Percentiles rank a stretch among this genome's conserved stretches.
These are phyloP conservation scores for Penicillium sp. DNA, from an alignment of 2,329 filamentous ascomycete genomes.

Conservation along the genomic window DNA sequence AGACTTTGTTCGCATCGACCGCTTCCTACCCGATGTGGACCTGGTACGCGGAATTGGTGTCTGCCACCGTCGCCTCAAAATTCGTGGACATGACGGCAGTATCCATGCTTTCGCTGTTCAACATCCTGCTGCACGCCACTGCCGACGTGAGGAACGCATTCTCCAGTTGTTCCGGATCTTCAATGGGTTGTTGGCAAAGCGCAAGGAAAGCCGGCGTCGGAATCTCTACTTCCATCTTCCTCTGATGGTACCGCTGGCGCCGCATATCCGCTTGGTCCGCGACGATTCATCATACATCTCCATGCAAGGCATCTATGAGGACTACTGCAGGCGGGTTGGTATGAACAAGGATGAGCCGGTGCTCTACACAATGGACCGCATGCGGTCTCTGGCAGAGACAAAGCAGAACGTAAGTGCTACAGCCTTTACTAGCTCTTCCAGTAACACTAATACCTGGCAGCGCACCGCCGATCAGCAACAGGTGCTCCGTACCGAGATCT, in stretches of 20 bases:
- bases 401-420: conserved; percentile 52
- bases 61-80: conserved; percentile 89
- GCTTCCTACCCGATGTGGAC: conserved; percentile 92
- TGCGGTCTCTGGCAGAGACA: conserved; percentile 70
- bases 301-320: conserved; percentile 91
- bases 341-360: conserved; percentile 95
- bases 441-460: conserved; percentile 34
- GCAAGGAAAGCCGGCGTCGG: conserved; percentile 89
- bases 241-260: conserved; percentile 90
- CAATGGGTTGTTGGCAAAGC: conserved; percentile 84
- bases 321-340: conserved; percentile 82
- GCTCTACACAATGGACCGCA: conserved; percentile 91
- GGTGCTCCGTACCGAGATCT: conserved; percentile 81
- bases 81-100: conserved; percentile 95
- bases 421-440: background rate
- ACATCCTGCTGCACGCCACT: conserved; percentile 88
- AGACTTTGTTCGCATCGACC: conserved; percentile 95
- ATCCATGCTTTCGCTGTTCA: conserved; percentile 96
- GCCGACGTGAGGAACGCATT: conserved; percentile 89
- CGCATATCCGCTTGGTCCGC: conserved; percentile 90
- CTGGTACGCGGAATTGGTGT: conserved; percentile 85
- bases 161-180: conserved; percentile 96
- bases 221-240: conserved; percentile 96
- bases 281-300: conserved; percentile 94
- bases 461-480: conserved; percentile 63